Percentiles rank a stretch among this genome's conserved stretches.
These are phyloP conservation scores for Coemansia umbellata DNA, from an alignment of 192 early-diverging fungal species.

Conservation along the genomic window DNA sequence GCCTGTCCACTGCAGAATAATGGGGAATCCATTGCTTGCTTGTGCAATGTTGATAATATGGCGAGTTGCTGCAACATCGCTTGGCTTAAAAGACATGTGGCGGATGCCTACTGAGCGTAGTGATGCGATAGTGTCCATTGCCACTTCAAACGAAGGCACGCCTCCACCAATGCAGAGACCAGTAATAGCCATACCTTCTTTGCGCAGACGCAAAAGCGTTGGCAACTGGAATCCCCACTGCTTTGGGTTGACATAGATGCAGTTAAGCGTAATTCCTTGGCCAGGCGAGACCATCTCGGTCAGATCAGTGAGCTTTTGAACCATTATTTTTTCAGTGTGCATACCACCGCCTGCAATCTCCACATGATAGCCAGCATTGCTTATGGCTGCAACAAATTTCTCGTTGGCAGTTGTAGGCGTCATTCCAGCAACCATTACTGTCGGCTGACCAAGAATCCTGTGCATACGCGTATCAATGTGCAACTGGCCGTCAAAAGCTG, in stretches of 20 bases:
- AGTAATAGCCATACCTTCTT: slow-evolving; percentile 77
- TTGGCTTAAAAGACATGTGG: slow-evolving; percentile 84
- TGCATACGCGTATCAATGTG: slow-evolving; percentile 87
- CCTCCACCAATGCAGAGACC: slow-evolving; percentile 91
- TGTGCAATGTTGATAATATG: slow-evolving; percentile 81
- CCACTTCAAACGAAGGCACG: slow-evolving; percentile 83
- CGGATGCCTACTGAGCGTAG: slow-evolving; percentile 73
- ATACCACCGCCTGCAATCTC: slow-evolving; percentile 92
- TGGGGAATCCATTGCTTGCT: slow-evolving; percentile 73
- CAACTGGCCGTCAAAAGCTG: slow-evolving; percentile 51
- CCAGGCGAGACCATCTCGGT: slow-evolving; percentile 69
- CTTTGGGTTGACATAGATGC: slow-evolving; percentile 82
- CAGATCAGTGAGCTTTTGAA: slow-evolving; percentile 68
- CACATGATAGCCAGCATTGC: slow-evolving; percentile 86
- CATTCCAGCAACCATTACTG: slow-evolving; percentile 96
- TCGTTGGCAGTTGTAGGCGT: slow-evolving; percentile 80
- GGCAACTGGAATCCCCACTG: slow-evolving; percentile 86
- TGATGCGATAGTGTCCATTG: slow-evolving; percentile 71
- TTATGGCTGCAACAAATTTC: slow-evolving; percentile 75
- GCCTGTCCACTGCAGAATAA: slow-evolving; percentile 95
- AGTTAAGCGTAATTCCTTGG: slow-evolving; percentile 87
- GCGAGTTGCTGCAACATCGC: slow-evolving; percentile 71
- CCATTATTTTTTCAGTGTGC: slow-evolving; percentile 67
- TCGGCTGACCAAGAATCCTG: slow-evolving; percentile 79
- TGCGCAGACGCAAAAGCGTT: slow-evolving; percentile 71